A percentile compares a stretch with the other conserved stretches of the same genome.
Evolutionary conservation across 257 asterid genomes (phyloP).

Genomic region (Rehmannia glutinosa): DNA sequence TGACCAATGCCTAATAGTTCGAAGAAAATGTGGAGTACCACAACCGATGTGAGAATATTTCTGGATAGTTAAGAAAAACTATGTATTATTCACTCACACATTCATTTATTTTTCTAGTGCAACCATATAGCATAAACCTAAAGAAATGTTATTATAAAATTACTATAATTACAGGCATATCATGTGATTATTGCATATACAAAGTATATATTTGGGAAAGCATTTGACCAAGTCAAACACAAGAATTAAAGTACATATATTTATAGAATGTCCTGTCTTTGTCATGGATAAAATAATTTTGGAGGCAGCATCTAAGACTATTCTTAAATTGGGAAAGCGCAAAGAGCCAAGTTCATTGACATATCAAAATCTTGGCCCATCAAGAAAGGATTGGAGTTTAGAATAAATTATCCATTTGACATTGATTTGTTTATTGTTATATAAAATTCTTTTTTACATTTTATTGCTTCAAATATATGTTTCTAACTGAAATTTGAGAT

Average conservation of each 20-base stretch:
- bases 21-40: no score
- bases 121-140: no score
- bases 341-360: conserved; percentile 7
- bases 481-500: no score
- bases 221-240: conserved; percentile 28
- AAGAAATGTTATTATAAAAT: not conserved
- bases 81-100: no score
- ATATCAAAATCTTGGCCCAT: conserved; percentile 5
- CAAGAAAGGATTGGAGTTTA: not conserved
- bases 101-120: no score
- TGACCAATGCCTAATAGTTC: no score
- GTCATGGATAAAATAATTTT: not conserved
- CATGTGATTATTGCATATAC: conserved; percentile 3
- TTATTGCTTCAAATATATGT: no score
- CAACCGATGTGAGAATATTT: no score
- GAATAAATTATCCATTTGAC: not conserved
- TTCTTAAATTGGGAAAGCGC: conserved; percentile 13
- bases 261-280: conserved; percentile 2
- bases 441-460: not conserved
- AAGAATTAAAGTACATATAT: conserved; percentile 8
- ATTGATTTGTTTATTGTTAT: not conserved
- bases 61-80: no score
- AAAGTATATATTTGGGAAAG: conserved; percentile 21
- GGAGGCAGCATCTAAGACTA: not conserved
- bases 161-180: not conserved